Conservation (phyloP, 1,139 yeast species). For the Taphrina confusa region DNA sequence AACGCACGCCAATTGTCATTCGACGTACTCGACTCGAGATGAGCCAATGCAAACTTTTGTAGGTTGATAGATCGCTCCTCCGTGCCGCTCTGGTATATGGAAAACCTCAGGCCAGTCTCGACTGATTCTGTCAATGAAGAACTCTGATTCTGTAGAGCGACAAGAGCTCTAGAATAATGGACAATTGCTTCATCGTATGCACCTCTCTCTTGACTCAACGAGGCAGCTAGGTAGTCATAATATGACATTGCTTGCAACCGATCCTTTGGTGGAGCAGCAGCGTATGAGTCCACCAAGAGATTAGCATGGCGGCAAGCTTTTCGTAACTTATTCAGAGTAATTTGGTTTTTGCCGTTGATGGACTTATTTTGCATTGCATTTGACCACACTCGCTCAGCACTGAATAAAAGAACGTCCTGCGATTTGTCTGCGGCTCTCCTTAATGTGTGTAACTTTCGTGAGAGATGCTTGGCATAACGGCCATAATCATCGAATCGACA, state of each 20-base stretch:
- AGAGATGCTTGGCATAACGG: conserved; percentile 25
- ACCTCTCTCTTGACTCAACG: conserved; percentile 14
- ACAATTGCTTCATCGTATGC: conserved; percentile 14
- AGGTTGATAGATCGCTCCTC: conserved; percentile 20
- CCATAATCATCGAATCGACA: conserved; percentile 33
- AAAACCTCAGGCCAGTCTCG: conserved; percentile 26
- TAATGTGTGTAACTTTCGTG: conserved; percentile 23
- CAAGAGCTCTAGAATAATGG: conserved; percentile 23
- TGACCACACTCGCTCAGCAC: conserved; percentile 32
- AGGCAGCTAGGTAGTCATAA: conserved; percentile 13
- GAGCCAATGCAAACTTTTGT: conserved; percentile 24
- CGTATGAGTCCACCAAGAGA: neutral
- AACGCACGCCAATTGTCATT: conserved; percentile 17
- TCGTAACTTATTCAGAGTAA: conserved; percentile 22
- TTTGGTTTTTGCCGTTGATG: conserved; percentile 2
- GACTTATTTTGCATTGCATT: conserved; percentile 27
- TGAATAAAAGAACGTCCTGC: conserved; percentile 10
- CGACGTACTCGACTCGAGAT: conserved; percentile 1
- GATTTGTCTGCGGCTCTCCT: conserved; percentile 1
- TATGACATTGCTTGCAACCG: conserved; percentile 5
- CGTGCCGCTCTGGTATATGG: conserved; percentile 15
- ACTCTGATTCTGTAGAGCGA: conserved; percentile 17
- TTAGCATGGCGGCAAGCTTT: conserved; percentile 20
- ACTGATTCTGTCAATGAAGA: conserved; percentile 20
- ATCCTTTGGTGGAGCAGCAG: neutral